Evolutionary conservation across 179 eudicot species (phyloP), one percentile per base, ranked within the genome.

Genomic region (Vitellaria paradoxa): DNA sequence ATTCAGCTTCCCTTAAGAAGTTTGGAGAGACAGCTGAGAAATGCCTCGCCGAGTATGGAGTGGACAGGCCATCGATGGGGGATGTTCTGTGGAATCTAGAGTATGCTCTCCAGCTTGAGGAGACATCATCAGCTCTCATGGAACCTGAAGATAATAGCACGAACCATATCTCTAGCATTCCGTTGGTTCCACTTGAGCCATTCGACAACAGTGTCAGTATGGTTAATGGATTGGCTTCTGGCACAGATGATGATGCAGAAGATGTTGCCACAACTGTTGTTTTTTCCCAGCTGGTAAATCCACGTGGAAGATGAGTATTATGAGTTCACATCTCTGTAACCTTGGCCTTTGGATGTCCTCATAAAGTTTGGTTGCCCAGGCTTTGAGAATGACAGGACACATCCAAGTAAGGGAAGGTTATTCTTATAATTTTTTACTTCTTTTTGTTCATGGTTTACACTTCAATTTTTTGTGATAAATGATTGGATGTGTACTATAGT

Each of bases 61-160:
- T 87, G 26, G 98, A 92, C 69, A 89, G 98, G 87, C 97, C 97
- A 3, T 89, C 96, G 18, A 94, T 94, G 97, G 98, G 98, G 49
- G 98, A 94, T 81, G 92, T 92, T 23, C 77, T 94, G 75, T 94
- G 98, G 98, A 94, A 92, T 74, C 85, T 94, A 50, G 97, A 94
- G 76, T 94, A 94, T 79, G 97, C 98, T 17, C 91, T 94, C 78
- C 97, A 91, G 86, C 88, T 95, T 20, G 99, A 95, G 74, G 99
- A 93, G 82, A 89, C 96, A 40, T 89, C 97, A 30, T 84, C 92
- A 53, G 94, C 92, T 73, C 87, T 88, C 30, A 83, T 83, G 76
- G 97, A 95, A 68, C 92, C 94, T 7, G 97, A 93, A 50, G 99
- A 95, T 76, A 93, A 90, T 79, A 95, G 97, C 80, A 95, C 93